Conservation (phyloP, 352 stramenopile species). For the Pythium rhizo-oryzae region DNA sequence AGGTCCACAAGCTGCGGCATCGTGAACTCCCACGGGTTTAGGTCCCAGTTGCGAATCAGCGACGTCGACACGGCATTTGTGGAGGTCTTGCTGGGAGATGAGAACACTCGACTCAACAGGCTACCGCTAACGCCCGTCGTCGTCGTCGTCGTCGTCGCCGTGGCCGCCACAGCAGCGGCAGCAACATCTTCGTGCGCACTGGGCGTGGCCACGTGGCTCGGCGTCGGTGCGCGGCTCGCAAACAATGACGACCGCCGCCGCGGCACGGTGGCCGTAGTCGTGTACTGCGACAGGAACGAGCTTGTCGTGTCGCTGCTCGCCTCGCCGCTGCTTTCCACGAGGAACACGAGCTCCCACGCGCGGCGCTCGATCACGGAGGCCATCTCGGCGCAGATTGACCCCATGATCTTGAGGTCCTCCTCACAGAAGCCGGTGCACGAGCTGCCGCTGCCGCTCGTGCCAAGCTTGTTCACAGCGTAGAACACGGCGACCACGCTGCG, state of each 20-base stretch:
- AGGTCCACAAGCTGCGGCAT: conserved; percentile 68
- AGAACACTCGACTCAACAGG: conserved; percentile 27
- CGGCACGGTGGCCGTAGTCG: conserved; percentile 47
- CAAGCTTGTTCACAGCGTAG: conserved; percentile 82
- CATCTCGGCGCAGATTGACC: conserved; percentile 66
- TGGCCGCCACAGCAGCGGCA: too few relatives aligned
- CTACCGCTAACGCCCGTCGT: conserved; percentile 3
- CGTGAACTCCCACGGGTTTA: conserved; percentile 67
- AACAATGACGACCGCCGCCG: conserved; percentile 30
- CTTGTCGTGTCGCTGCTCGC: conserved; percentile 42
- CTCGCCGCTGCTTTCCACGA: conserved; percentile 49
- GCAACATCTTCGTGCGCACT: neutral
- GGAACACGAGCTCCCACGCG: conserved; percentile 76
- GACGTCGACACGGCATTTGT: conserved; percentile 21
- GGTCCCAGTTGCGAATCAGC: conserved; percentile 46
- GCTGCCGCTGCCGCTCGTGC: conserved; percentile 12
- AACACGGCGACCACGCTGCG: conserved; percentile 73
- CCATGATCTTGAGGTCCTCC: conserved; percentile 70
- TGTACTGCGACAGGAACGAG: conserved; percentile 80
- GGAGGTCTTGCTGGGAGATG: conserved; percentile 6
- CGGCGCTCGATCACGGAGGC: conserved; percentile 64
- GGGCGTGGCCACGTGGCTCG: conserved; percentile 2
- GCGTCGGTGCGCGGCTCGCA: conserved; percentile 26
- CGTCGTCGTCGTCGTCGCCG: neutral
- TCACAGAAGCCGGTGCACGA: conserved; percentile 46